Percentiles rank a stretch among this genome's conserved stretches.
These are phyloP conservation scores for Silybum marianum DNA, from an alignment of 129 eudicot genomes.

Conservation along the genomic window DNA sequence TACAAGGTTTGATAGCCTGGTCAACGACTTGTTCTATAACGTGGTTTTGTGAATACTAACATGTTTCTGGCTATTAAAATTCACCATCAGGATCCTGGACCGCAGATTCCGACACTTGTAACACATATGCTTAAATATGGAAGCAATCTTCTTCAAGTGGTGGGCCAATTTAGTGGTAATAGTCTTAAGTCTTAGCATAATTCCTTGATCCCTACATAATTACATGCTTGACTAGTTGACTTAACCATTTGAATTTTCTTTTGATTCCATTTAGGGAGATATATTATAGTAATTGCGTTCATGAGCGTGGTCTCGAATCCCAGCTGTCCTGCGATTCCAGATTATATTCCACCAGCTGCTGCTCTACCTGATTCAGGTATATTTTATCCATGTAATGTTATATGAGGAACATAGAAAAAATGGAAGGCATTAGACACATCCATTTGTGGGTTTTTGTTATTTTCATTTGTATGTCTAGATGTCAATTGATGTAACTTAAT, in stretches of 20 bases:
- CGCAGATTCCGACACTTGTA: constrained; percentile 79
- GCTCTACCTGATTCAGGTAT: constrained; percentile 60
- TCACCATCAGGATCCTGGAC: constrained; percentile 66
- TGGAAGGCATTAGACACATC: neutral
- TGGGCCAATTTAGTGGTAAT: constrained; percentile 80
- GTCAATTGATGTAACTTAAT: neutral
- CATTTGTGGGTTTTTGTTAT: neutral
- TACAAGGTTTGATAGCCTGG: constrained; percentile 50
- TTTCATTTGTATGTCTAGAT: constrained; percentile 3
- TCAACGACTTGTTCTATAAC: constrained; percentile 14
- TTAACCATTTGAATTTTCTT: constrained; percentile 1
- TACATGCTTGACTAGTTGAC: neutral
- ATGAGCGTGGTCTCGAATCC: constrained; percentile 54
- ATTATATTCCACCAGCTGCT: constrained; percentile 59
- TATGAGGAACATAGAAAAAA: neutral
- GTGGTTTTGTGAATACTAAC: constrained; percentile 27
- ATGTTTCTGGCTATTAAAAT: constrained; percentile 3
- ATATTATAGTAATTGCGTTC: constrained; percentile 57
- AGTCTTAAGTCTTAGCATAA: neutral
- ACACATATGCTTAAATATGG: constrained; percentile 74
- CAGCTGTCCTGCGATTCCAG: constrained; percentile 42
- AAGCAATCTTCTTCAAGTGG: constrained; percentile 84
- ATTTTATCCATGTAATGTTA: neutral
- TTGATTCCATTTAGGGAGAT: constrained; percentile 46
- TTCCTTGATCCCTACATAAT: neutral